phyloP scores from a whole-genome alignment of 2,329 filamentous ascomycete species.

The Alternaria arbusti region DNA sequence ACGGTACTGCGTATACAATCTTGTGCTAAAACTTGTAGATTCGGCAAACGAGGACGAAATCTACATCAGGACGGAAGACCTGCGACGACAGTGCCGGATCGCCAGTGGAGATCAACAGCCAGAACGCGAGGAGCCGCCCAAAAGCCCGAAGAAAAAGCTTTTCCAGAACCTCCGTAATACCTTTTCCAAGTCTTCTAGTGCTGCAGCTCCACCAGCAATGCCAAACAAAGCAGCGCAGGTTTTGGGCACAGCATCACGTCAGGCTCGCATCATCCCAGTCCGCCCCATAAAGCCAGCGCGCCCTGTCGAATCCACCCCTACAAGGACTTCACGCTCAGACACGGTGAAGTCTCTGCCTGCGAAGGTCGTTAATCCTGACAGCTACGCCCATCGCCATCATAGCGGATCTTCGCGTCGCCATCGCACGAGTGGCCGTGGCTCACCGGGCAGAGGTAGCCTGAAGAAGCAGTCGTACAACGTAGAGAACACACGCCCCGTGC shows the following conservation, averaged over 20 bases:
- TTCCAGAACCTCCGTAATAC: slow-evolving; percentile 43
- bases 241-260: slow-evolving; percentile 37
- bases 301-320: slow-evolving; percentile 11
- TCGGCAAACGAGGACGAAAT: slow-evolving; percentile 14
- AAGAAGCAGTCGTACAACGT: slow-evolving; percentile 5
- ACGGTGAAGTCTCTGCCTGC: slow-evolving; percentile 35
- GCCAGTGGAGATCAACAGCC: slow-evolving; percentile 16
- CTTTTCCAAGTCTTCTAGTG: slow-evolving; percentile 26
- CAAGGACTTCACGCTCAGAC: slow-evolving; percentile 27
- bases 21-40: slow-evolving; percentile 1
- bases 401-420: slow-evolving; percentile 1
- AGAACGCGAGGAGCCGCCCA: slow-evolving; percentile 23
- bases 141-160: slow-evolving; percentile 52
- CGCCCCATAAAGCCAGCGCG: slow-evolving; percentile 23
- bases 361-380: slow-evolving; percentile 22
- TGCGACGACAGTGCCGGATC: slow-evolving; percentile 26
- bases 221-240: slow-evolving; percentile 41
- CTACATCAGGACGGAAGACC: slow-evolving; percentile 27
- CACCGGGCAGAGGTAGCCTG: slow-evolving; percentile 11
- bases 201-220: slow-evolving; percentile 18
- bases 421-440: slow-evolving; percentile 8
- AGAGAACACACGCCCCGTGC: slow-evolving; percentile 3
- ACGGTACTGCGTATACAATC: background rate
- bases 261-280: slow-evolving; percentile 14
- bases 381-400: slow-evolving; percentile 11